Evolutionary conservation across 805 yeast species (phyloP), one percentile per base, ranked within the genome.

Genomic region (Wickerhamomyces tratensis): DNA sequence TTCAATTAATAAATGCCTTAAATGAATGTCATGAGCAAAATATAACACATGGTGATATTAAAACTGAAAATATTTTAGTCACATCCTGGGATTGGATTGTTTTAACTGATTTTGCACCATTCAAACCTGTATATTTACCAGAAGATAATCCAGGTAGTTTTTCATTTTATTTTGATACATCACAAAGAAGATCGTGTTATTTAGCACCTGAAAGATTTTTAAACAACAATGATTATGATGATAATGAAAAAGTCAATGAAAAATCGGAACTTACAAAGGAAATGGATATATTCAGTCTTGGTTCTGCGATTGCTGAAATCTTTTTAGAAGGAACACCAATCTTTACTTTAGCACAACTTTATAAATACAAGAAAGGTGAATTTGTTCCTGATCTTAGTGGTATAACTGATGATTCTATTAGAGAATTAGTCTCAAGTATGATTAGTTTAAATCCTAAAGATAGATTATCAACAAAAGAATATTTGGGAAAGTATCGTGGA

Each of bases 61-160:
- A 93, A 63, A 69, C 91, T 0, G 98, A 93, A 61, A 93, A 93
- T 59, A 74, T 93, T 12, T 63, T 93, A 42, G 80, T 88, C 5
- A 83, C 95, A 1, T 76, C 91, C 29, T 86, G 95, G 85, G 85
- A 86, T 59, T 89, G 96, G 95, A 65, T 81, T 1, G 65, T 81
- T 47, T 59, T 93, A 11, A 68, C 86, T 2, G 98, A 93, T 61
- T 91, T 91, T 63, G 83, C 96, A 2, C 69, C 77, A 1, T 76
- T 82, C 56, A 93, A 93, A 61, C 98, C 98, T 0, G 77, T 77
- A 0, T 78, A 72, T 51, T 63, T 93, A 31, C 97, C 98, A 0
- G 96, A 86, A 49, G 93, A 88, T 50, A 91, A 93, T 54, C 97
- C 98, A 0, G 84, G 89, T 11, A 91, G 84, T 47, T 93, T 85